Conservation (phyloP, 495 filamentous ascomycete genomes). For the Hypoxylon subgilvum region DNA sequence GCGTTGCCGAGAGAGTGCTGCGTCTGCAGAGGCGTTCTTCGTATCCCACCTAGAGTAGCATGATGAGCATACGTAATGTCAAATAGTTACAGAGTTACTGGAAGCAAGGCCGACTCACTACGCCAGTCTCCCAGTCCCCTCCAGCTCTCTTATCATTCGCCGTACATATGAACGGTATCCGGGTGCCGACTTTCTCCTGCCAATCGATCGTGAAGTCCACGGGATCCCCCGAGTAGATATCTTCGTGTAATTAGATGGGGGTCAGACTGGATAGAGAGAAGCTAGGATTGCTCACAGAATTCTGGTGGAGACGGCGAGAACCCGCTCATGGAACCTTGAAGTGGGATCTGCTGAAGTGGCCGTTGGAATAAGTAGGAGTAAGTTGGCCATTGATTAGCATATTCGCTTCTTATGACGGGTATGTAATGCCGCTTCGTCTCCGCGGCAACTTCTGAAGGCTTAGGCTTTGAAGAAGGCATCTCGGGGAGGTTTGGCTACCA, state of each 20-base stretch:
- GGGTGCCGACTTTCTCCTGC: conserved; percentile 45
- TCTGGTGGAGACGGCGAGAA: conserved; percentile 43
- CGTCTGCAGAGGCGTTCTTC: conserved; percentile 75
- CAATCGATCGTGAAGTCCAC: conserved; percentile 72
- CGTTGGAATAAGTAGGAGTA: conserved; percentile 57
- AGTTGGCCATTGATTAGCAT: conserved; percentile 51
- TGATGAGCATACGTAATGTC: conserved; percentile 18
- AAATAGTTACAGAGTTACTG: background rate
- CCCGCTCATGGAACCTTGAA: conserved; percentile 41
- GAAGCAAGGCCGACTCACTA: conserved; percentile 24
- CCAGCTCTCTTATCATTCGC: conserved; percentile 77
- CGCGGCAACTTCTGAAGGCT: conserved; percentile 72
- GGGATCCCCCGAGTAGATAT: conserved; percentile 67
- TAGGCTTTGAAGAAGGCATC: conserved; percentile 67
- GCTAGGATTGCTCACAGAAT: conserved; percentile 47
- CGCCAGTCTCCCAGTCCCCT: conserved; percentile 78
- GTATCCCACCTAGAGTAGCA: conserved; percentile 59
- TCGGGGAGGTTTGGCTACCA: conserved; percentile 5
- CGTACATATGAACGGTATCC: conserved; percentile 73
- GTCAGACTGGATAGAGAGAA: background rate
- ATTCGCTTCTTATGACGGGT: conserved; percentile 61
- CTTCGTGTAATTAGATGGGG: conserved; percentile 36
- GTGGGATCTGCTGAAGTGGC: conserved; percentile 47
- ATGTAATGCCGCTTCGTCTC: conserved; percentile 71
- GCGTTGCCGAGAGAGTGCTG: conserved; percentile 70